These are phyloP conservation scores for Cercospora sojina DNA, from an alignment of 2,329 filamentous ascomycete species.

Conservation along the genomic window DNA sequence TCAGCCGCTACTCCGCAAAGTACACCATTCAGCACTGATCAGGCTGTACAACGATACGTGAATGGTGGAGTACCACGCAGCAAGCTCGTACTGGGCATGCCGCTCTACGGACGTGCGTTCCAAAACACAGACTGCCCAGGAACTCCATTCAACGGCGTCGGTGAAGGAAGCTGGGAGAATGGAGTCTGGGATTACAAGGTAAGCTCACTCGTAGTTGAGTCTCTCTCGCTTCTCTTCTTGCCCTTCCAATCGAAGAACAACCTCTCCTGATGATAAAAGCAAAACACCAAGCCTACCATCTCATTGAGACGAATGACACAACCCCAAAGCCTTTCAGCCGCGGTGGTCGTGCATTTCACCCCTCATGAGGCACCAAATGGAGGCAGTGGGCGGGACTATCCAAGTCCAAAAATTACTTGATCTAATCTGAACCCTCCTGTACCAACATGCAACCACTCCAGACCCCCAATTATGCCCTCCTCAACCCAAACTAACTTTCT, in stretches of 20 bases:
- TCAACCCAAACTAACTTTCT: constrained; percentile 9
- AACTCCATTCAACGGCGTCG: constrained; percentile 66
- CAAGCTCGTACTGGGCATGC: constrained; percentile 89
- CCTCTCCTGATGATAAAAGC: constrained; percentile 45
- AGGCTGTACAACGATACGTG: constrained; percentile 70
- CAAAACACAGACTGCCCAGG: constrained; percentile 74
- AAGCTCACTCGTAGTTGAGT: constrained; percentile 10
- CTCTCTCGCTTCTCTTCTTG: background rate
- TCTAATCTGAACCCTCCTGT: constrained; percentile 40
- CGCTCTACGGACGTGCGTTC: constrained; percentile 86
- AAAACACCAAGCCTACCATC: constrained; percentile 23
- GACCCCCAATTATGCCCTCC: background rate
- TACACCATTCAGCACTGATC: constrained; percentile 76
- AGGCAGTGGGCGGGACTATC: constrained; percentile 21
- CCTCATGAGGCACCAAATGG: constrained; percentile 6
- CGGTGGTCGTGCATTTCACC: constrained; percentile 20
- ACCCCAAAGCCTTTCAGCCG: constrained; percentile 17
- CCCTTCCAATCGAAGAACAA: background rate
- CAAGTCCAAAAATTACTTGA: constrained; percentile 36
- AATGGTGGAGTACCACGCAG: constrained; percentile 57
- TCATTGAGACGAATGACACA: constrained; percentile 5
- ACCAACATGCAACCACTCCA: background rate
- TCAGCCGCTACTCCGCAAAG: constrained; percentile 56
- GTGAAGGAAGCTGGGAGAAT: constrained; percentile 77
- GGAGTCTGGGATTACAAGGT: constrained; percentile 85